These are phyloP conservation scores for Phytopythium chamaehyphon DNA, from an alignment of 352 stramenopile genomes.

Conservation along the genomic window DNA sequence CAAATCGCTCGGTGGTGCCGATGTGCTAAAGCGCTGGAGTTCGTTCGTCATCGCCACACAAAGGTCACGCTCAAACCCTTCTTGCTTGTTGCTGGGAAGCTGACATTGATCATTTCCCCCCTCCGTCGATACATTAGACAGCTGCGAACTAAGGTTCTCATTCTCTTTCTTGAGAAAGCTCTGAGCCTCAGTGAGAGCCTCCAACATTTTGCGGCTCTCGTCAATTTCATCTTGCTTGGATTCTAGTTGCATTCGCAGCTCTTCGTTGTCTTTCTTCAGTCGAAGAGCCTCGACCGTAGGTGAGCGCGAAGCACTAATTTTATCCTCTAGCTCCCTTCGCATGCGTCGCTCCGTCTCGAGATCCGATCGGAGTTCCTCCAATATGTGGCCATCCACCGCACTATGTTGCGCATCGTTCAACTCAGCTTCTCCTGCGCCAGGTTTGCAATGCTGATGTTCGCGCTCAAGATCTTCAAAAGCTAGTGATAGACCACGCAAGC, in stretches of 20 bases:
- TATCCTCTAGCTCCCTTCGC: constrained; percentile 18
- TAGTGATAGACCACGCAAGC: constrained; percentile 38
- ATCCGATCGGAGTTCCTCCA: constrained; percentile 24
- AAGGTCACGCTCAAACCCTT: neutral
- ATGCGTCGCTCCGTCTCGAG: constrained; percentile 28
- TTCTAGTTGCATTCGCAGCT: constrained; percentile 21
- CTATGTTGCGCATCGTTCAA: neutral
- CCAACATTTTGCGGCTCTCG: constrained; percentile 40
- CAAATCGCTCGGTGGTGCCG: too few species aligned
- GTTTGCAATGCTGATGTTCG: constrained; percentile 23
- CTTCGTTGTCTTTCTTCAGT: constrained; percentile 25
- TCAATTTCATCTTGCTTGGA: constrained; percentile 28
- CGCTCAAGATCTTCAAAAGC: constrained; percentile 50
- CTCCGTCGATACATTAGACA: constrained; percentile 4
- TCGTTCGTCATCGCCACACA: neutral
- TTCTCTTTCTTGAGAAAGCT: constrained; percentile 30
- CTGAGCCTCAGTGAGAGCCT: constrained; percentile 24
- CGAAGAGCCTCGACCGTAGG: constrained; percentile 12
- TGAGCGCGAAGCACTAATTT: constrained; percentile 5
- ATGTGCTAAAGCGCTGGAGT: neutral
- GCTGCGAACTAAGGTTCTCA: constrained; percentile 25
- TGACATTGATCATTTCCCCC: neutral
- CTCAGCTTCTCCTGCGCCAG: neutral
- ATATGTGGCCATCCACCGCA: constrained; percentile 8
- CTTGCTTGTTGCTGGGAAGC: neutral